A percentile compares a stretch with the other conserved stretches of the same genome.
phyloP scores from a whole-genome alignment of 495 filamentous ascomycete genomes.

The Aspergillus steynii region DNA sequence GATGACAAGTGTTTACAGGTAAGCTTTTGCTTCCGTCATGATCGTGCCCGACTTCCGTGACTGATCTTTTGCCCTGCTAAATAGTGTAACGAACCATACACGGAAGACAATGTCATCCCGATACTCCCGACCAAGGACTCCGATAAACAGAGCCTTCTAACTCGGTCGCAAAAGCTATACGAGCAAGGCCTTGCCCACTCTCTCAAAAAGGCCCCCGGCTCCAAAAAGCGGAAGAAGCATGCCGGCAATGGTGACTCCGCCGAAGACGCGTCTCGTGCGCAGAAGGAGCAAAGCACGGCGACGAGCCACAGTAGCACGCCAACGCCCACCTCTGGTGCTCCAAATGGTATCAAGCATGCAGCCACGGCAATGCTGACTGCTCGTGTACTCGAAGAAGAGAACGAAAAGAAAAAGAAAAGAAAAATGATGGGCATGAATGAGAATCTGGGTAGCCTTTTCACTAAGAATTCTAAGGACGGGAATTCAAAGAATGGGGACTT shows the following conservation, averaged over 20 bases:
- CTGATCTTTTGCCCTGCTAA: background rate
- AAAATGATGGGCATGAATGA: conserved; percentile 67
- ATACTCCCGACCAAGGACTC: conserved; percentile 72
- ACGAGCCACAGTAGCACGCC: conserved; percentile 29
- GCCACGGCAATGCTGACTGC: conserved; percentile 82
- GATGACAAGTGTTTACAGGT: conserved; percentile 55
- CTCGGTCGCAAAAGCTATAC: conserved; percentile 64
- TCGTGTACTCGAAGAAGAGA: conserved; percentile 82
- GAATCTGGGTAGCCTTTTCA: conserved; percentile 70
- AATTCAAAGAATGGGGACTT: conserved; percentile 65
- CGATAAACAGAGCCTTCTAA: conserved; percentile 68
- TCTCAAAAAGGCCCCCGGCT: conserved; percentile 74
- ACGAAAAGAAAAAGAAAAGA: conserved; percentile 74
- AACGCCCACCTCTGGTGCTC: conserved; percentile 31
- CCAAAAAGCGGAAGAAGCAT: conserved; percentile 71
- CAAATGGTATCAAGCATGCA: conserved; percentile 76
- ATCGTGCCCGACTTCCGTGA: background rate
- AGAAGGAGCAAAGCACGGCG: conserved; percentile 10
- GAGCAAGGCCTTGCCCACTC: conserved; percentile 78
- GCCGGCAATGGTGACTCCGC: conserved; percentile 26
- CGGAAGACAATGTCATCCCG: conserved; percentile 73
- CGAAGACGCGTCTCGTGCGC: background rate
- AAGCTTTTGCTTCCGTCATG: background rate
- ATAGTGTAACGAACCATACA: conserved; percentile 72
- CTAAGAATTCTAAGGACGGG: conserved; percentile 49